Evolutionary conservation across 768 basidiomycete genomes (phyloP).

Genomic region (Amyloporia xantha): DNA sequence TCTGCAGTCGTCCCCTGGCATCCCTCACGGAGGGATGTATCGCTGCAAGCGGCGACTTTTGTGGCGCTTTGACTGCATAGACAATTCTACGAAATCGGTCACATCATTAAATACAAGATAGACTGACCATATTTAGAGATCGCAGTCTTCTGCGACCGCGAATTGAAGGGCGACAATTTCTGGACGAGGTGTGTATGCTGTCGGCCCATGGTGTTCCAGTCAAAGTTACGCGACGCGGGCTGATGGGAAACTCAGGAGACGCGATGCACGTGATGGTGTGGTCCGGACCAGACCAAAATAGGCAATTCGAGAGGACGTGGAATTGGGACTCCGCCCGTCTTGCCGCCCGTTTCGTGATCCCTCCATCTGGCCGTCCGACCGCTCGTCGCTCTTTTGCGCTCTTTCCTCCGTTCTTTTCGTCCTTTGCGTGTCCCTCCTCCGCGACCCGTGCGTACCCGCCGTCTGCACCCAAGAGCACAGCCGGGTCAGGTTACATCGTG

Average conservation of each 20-base stretch:
- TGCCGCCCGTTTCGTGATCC: neutral
- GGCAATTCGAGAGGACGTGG: no score
- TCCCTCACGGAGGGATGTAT: slow-evolving; percentile 3
- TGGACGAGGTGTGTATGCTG: slow-evolving; percentile 12
- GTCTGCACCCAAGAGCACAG: neutral
- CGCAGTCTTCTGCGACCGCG: slow-evolving; percentile 5
- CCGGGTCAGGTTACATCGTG: neutral
- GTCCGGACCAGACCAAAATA: neutral
- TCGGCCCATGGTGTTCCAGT: slow-evolving; percentile 10
- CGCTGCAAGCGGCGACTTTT: slow-evolving; percentile 11
- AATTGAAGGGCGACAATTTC: slow-evolving; percentile 10
- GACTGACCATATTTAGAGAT: neutral
- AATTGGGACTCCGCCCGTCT: neutral
- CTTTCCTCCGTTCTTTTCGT: slow-evolving; percentile 5
- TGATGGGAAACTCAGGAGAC: neutral
- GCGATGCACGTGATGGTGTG: slow-evolving; percentile 1
- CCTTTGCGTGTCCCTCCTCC: neutral
- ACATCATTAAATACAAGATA: neutral
- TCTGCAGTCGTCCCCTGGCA: neutral
- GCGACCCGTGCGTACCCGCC: neutral
- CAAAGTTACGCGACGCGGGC: neutral
- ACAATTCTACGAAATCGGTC: slow-evolving; percentile 1
- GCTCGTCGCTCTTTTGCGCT: slow-evolving; percentile 2
- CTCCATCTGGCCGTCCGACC: neutral
- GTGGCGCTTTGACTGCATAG: slow-evolving; percentile 2